Conservation (phyloP, 306 rosid species). For the Pyrus betulifolia region DNA sequence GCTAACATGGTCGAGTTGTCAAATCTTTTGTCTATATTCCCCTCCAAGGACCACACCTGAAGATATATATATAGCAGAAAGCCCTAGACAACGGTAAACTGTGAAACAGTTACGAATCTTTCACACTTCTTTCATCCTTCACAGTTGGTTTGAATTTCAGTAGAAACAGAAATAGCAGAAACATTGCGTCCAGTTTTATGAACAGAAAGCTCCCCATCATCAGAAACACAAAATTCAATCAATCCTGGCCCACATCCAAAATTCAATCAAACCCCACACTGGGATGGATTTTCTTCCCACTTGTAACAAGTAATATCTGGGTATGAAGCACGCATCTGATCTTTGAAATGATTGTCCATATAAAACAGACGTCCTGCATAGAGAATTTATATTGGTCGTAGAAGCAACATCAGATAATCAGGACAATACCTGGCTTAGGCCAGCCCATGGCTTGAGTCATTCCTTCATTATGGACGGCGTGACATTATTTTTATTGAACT, state of each 20-base stretch:
- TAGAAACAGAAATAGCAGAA: neutral
- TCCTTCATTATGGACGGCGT: no score
- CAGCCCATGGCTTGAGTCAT: no score
- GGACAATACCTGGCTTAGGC: no score
- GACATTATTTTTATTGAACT: no score
- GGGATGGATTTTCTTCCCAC: neutral
- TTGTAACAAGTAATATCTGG: neutral
- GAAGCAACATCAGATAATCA: no score
- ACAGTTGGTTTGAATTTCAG: neutral
- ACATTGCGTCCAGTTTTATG: neutral
- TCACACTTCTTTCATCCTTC: neutral
- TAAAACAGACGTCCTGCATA: no score
- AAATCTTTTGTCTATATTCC: conserved; percentile 13
- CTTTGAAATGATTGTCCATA: neutral
- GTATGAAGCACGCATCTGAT: neutral
- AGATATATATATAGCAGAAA: neutral
- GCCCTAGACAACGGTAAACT: neutral
- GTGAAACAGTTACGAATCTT: neutral
- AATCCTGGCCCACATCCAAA: neutral
- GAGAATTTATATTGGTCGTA: no score
- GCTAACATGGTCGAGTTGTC: conserved; percentile 12
- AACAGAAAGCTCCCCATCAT: neutral
- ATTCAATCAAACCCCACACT: neutral
- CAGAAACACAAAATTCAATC: neutral
- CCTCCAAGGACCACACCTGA: conserved; percentile 9